These are phyloP conservation scores for Flaveria bidentis DNA, from an alignment of 129 eudicot species.

Conservation along the genomic window DNA sequence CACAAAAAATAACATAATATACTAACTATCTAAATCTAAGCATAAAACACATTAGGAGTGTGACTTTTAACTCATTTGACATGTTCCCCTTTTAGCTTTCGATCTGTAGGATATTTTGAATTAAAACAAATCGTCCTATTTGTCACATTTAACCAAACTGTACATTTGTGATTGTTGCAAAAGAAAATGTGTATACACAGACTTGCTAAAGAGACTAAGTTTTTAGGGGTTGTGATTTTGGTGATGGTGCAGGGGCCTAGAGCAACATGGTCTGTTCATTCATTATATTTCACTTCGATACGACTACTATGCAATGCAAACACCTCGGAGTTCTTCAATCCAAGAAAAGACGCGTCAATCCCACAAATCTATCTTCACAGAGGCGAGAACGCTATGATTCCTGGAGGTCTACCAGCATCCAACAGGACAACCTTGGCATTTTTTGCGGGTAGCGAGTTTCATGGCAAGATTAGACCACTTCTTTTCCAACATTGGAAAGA, in stretches of 20 bases:
- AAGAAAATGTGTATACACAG: neutral
- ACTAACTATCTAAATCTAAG: neutral
- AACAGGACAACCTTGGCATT: conserved; percentile 65
- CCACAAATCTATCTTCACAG: conserved; percentile 60
- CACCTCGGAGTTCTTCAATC: conserved; percentile 76
- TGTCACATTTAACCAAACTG: neutral
- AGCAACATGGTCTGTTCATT: conserved; percentile 78
- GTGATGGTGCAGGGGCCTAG: conserved; percentile 63
- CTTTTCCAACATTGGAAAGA: conserved; percentile 70
- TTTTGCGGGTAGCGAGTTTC: conserved; percentile 71
- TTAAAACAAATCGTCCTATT: neutral
- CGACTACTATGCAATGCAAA: conserved; percentile 81
- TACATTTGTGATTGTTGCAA: neutral
- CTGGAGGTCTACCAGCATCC: conserved; percentile 45
- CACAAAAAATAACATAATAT: neutral
- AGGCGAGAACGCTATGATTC: conserved; percentile 31
- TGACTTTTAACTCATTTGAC: neutral
- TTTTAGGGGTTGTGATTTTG: neutral
- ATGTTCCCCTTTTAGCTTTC: neutral
- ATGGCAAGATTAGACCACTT: conserved; percentile 57
- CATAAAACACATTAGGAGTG: neutral
- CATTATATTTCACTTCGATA: conserved; percentile 75
- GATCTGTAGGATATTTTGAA: neutral
- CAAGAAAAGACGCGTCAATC: conserved; percentile 75
- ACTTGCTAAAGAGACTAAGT: neutral